Conservation (phyloP, 306 rosid species). For the Bauhinia variegata region DNA sequence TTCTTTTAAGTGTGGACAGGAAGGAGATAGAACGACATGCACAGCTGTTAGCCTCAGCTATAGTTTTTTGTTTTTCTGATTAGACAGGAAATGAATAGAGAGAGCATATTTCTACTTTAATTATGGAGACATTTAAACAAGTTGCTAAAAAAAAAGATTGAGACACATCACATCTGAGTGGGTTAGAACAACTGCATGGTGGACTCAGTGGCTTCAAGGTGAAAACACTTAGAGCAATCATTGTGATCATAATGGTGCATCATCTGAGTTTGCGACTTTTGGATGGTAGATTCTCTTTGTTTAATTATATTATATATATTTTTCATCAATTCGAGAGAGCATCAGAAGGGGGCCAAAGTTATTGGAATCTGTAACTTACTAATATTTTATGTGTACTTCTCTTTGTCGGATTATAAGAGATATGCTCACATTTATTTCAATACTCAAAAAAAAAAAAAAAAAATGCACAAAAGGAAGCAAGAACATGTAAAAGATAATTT, state of each 20-base stretch:
- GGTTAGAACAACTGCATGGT: slow-evolving; percentile 46
- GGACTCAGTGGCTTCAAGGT: slow-evolving; percentile 41
- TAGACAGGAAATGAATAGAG: slow-evolving; percentile 19
- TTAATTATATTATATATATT: neutral
- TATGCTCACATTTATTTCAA: slow-evolving; percentile 10
- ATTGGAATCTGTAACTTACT: slow-evolving; percentile 3
- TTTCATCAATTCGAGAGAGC: slow-evolving; percentile 4
- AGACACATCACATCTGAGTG: slow-evolving; percentile 50
- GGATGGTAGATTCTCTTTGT: no score
- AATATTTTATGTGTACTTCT: slow-evolving; percentile 18
- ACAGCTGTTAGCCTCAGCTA: neutral
- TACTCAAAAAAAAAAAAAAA: no score
- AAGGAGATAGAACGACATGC: neutral
- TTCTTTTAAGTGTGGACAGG: no score
- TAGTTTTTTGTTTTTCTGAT: slow-evolving; percentile 19
- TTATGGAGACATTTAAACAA: slow-evolving; percentile 33
- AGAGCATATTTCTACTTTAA: slow-evolving; percentile 2
- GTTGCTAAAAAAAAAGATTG: slow-evolving; percentile 34
- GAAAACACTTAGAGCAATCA: slow-evolving; percentile 48
- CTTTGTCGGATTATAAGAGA: slow-evolving; percentile 15
- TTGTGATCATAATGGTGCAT: slow-evolving; percentile 44
- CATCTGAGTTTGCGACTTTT: slow-evolving; percentile 48
- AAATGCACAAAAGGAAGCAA: neutral
- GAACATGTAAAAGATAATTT: neutral
- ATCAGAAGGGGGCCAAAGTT: slow-evolving; percentile 24